Evolutionary conservation across 1,284 basidiomycete genomes (phyloP).

Genomic region (Rhodotorula sp.): DNA sequence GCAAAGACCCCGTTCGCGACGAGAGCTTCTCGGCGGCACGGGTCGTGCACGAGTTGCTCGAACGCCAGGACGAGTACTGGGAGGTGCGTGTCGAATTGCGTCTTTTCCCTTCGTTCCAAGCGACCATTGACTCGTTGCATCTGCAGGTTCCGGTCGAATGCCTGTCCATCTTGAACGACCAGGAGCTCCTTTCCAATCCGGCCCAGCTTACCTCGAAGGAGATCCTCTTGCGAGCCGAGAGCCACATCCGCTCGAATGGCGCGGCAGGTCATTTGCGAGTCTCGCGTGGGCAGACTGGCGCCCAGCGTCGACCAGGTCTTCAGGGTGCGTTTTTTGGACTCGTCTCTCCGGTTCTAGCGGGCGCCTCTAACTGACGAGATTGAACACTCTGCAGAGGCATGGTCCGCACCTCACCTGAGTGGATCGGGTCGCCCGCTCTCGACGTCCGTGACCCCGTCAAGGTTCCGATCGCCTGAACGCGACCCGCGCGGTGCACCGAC

Average conservation of each 20-base stretch:
- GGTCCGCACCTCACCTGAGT: conserved; percentile 21
- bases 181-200: conserved; percentile 66
- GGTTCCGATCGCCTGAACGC: conserved; percentile 9
- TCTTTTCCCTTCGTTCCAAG: no score
- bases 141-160: conserved; percentile 67
- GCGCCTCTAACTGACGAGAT: no score
- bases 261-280: conserved; percentile 14
- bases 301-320: conserved; percentile 20
- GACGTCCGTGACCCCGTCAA: conserved; percentile 20
- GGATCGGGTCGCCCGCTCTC: conserved; percentile 15
- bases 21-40: conserved; percentile 90
- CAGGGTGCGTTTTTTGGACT: conserved; percentile 16
- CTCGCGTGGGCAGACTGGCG: conserved; percentile 20
- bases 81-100: conserved; percentile 54
- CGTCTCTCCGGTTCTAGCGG: no score
- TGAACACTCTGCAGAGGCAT: conserved; percentile 7
- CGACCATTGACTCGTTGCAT: not conserved
- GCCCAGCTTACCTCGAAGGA: conserved; percentile 44
- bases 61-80: conserved; percentile 92
- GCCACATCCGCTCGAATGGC: conserved; percentile 20
- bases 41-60: conserved; percentile 78
- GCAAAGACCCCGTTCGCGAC: conserved; percentile 81
- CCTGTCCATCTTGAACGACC: conserved; percentile 73
- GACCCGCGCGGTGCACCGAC: not conserved
- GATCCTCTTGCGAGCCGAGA: conserved; percentile 40